Evolutionary conservation across 2,329 filamentous ascomycete species (phyloP).

Genomic region (Epichloe uncinata): DNA sequence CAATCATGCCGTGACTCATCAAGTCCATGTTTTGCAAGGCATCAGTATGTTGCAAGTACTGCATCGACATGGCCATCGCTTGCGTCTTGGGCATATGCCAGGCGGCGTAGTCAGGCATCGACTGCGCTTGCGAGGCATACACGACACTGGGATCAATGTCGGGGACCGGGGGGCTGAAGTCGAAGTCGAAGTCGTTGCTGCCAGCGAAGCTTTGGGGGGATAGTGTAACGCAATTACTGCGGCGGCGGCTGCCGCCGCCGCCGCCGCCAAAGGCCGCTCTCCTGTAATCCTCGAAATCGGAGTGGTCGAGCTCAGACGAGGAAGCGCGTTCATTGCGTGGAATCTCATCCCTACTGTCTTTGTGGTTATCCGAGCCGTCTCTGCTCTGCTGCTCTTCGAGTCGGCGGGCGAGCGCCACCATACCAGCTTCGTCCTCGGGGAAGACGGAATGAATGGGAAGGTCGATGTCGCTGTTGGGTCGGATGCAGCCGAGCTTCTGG

Average conservation of each 20-base stretch:
- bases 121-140: constrained; percentile 23
- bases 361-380: constrained; percentile 21
- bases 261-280: constrained; percentile 30
- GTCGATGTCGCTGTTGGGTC: constrained; percentile 47
- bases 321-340: constrained; percentile 29
- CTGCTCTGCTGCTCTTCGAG: constrained; percentile 35
- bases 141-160: constrained; percentile 21
- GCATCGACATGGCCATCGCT: constrained; percentile 19
- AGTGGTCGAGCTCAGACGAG: constrained; percentile 41
- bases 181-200: constrained; percentile 25
- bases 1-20: constrained; percentile 36
- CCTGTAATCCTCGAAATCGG: constrained; percentile 43
- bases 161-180: constrained; percentile 21
- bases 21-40: constrained; percentile 28
- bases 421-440: constrained; percentile 46
- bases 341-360: constrained; percentile 9
- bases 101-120: constrained; percentile 18
- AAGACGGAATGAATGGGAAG: constrained; percentile 44
- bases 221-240: constrained; percentile 26
- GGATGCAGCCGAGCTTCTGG: constrained; percentile 49
- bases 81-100: constrained; percentile 19
- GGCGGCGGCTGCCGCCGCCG: constrained; percentile 15
- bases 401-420: constrained; percentile 42
- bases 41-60: constrained; percentile 29
- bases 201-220: constrained; percentile 39